These are phyloP conservation scores for Collybia mongolica DNA, from an alignment of 768 basidiomycete genomes.

Conservation along the genomic window DNA sequence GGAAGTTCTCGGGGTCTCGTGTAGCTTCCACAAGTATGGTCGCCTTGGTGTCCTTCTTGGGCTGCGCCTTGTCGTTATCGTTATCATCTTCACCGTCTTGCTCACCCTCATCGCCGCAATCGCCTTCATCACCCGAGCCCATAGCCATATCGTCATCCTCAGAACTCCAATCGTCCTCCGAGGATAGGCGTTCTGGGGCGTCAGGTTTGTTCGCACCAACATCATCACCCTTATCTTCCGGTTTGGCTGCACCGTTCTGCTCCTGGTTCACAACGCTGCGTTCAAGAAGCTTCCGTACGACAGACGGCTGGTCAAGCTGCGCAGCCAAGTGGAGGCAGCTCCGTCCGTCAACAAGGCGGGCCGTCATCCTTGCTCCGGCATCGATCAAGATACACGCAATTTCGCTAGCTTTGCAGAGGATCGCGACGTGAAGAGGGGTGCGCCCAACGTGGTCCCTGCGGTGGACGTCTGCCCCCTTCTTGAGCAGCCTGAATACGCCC, in stretches of 20 bases:
- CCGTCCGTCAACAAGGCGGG: slow-evolving; percentile 56
- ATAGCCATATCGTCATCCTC: slow-evolving; percentile 30
- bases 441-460: slow-evolving; percentile 63
- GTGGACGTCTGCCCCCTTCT: slow-evolving; percentile 44
- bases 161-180: slow-evolving; percentile 53
- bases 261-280: slow-evolving; percentile 41
- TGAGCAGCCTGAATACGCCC: slow-evolving; percentile 36
- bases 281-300: slow-evolving; percentile 52
- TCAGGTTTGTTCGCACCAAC: slow-evolving; percentile 13
- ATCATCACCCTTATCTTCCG: slow-evolving; percentile 22
- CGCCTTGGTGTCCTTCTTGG: slow-evolving; percentile 20
- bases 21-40: slow-evolving; percentile 13
- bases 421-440: slow-evolving; percentile 57
- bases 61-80: slow-evolving; percentile 22
- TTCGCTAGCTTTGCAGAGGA: slow-evolving; percentile 42
- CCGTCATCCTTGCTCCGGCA: slow-evolving; percentile 53
- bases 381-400: slow-evolving; percentile 53
- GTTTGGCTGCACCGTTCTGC: slow-evolving; percentile 22
- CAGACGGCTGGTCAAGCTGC: slow-evolving; percentile 37
- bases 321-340: slow-evolving; percentile 57
- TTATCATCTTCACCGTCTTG: slow-evolving; percentile 25
- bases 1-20: slow-evolving; percentile 32
- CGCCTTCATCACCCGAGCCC: slow-evolving; percentile 24
- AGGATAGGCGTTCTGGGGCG: slow-evolving; percentile 32
- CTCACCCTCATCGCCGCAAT: slow-evolving; percentile 26